Evolutionary conservation across 2,329 filamentous ascomycete species (phyloP).

Genomic region (Metarhizium anisopliae): DNA sequence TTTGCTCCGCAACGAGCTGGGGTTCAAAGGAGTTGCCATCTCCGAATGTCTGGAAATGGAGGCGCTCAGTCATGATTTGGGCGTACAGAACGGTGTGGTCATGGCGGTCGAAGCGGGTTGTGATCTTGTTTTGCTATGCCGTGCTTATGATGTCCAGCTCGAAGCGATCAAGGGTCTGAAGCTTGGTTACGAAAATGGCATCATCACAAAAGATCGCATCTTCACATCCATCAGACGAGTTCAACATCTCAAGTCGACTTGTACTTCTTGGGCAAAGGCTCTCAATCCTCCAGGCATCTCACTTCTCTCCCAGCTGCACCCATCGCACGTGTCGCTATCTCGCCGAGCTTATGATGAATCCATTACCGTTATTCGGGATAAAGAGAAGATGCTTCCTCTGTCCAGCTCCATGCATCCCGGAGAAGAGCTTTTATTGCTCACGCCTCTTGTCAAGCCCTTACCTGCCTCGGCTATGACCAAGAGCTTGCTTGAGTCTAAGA

Average conservation of each 20-base stretch:
- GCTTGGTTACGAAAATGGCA: constrained; percentile 80
- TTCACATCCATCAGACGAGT: constrained; percentile 73
- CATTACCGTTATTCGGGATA: constrained; percentile 87
- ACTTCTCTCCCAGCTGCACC: constrained; percentile 71
- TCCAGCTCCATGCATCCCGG: constrained; percentile 72
- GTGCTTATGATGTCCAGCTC: constrained; percentile 79
- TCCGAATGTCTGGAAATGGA: constrained; percentile 98
- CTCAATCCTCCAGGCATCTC: constrained; percentile 76
- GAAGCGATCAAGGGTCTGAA: constrained; percentile 88
- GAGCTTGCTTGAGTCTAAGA: constrained; percentile 50
- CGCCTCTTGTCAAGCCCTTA: constrained; percentile 84
- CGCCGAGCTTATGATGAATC: constrained; percentile 84
- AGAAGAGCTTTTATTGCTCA: constrained; percentile 83
- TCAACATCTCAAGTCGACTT: constrained; percentile 70
- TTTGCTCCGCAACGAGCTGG: constrained; percentile 75
- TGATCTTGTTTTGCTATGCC: constrained; percentile 81
- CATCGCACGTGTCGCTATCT: constrained; percentile 71
- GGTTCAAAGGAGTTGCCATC: constrained; percentile 85
- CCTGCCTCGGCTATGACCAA: constrained; percentile 79
- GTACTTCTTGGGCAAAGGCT: constrained; percentile 85
- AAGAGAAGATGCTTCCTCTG: constrained; percentile 74
- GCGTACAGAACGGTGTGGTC: constrained; percentile 92
- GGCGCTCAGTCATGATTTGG: constrained; percentile 86
- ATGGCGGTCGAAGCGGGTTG: constrained; percentile 97
- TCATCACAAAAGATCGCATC: constrained; percentile 73